Evolutionary conservation across 306 rosid species (phyloP), one percentile per base, ranked within the genome.

Genomic region (Vigna reflexopilosa): DNA sequence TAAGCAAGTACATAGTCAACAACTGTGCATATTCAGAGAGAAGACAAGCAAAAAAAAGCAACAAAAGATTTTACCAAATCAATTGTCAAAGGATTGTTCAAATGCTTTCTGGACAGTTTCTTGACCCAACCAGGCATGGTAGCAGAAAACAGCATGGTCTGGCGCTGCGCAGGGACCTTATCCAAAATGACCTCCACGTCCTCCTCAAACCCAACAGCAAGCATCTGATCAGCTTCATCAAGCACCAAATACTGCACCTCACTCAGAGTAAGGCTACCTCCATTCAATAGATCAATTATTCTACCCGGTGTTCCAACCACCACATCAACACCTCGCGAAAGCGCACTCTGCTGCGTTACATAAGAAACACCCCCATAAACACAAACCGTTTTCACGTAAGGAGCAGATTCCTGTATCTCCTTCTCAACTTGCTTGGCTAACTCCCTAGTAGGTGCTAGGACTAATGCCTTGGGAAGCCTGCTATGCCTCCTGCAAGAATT

Each of bases 251-350:
- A 87, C 71, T 89, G 83, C 38, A 93, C 88, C 81, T 93, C 97
- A 38, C 86, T 82, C 84, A 93, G 57, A 62, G 89, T 89, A 77
- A 93, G 93, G 84, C 90, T 93, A 67, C 75, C 82, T 13, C 97
- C 96, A 4, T 93, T 90, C 67, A 93, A 79, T 42, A 93, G 88
- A 80, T 93, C 97, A 54, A 93, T 93, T 52, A 93, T 66, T 70
- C 97, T 87, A 67, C 97, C 97, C 50, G 97, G 97, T 20, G 97
- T 93, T 76, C 97, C 97, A 76, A 93, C 97, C 57, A 93, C 97
- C 14, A 93, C 97, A 89, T 93, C 97, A 82, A 93, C 97, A 72
- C 97, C 97, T 7, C 92, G 93, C 1, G 92, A 75, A 76, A 93
- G 97, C 42, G 97, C 89, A 85, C n/a, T 89, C 71, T 93, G 97